Percentiles rank a stretch among this genome's conserved stretches.
phyloP scores from a whole-genome alignment of 768 basidiomycete genomes.

The Hygrophoropsis aurantiaca region DNA sequence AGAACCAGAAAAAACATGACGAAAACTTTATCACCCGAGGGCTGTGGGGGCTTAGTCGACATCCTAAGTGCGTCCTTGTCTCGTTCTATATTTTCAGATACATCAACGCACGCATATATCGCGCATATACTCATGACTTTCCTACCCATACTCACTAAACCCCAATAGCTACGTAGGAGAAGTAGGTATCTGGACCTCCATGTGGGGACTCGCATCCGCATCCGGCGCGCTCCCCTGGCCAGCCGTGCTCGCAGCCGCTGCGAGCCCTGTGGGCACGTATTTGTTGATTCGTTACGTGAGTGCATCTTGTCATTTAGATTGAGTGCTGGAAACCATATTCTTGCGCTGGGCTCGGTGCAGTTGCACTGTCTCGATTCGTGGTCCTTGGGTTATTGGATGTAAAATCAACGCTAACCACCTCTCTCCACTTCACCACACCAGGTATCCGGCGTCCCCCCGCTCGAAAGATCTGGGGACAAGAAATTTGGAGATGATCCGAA shows the following conservation, averaged over 20 bases:
- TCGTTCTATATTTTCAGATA: neutral
- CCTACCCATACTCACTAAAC: too few species aligned
- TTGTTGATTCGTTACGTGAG: conserved; percentile 47
- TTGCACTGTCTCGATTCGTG: too few species aligned
- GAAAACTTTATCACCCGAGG: conserved; percentile 70
- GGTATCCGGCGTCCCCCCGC: conserved; percentile 69
- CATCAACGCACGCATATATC: neutral
- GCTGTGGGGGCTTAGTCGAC: conserved; percentile 65
- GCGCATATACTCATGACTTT: neutral
- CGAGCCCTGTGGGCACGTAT: conserved; percentile 67
- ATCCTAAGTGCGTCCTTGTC: conserved; percentile 64
- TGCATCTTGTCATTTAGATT: neutral
- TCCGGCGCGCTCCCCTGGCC: conserved; percentile 19
- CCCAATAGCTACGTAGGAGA: conserved; percentile 77
- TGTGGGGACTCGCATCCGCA: conserved; percentile 56
- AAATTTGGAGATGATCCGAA: conserved; percentile 53
- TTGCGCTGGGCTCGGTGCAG: too few species aligned
- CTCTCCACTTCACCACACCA: conserved; percentile 18
- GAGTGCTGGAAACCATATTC: too few species aligned
- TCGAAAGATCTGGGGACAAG: conserved; percentile 59
- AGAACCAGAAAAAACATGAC: conserved; percentile 62
- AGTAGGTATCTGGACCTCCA: conserved; percentile 66
- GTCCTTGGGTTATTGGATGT: too few species aligned
- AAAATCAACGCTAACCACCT: neutral
- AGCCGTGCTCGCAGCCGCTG: conserved; percentile 35